Conservation (phyloP, 1,139 yeast genomes). For the Debaryomyces psychrophilus region DNA sequence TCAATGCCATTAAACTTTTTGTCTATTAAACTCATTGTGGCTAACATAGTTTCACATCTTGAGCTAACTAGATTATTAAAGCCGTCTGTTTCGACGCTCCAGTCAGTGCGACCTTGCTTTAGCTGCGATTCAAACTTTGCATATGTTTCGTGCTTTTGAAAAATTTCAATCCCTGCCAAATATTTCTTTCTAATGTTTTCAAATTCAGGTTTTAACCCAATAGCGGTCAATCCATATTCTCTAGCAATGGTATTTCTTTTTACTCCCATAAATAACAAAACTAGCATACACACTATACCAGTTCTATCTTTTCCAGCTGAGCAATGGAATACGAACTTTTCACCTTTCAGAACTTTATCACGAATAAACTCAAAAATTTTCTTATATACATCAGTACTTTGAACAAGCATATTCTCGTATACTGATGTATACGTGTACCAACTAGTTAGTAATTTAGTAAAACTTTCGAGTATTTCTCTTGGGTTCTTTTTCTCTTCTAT, state of each 20-base stretch:
- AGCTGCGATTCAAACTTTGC: constrained; percentile 27
- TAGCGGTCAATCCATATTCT: constrained; percentile 68
- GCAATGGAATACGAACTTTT: constrained; percentile 64
- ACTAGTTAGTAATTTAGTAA: constrained; percentile 57
- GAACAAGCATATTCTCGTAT: constrained; percentile 59
- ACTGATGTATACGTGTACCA: constrained; percentile 67
- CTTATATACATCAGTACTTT: constrained; percentile 50
- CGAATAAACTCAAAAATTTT: constrained; percentile 55
- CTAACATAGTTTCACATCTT: constrained; percentile 72
- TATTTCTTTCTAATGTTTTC: constrained; percentile 40
- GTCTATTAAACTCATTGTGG: constrained; percentile 55
- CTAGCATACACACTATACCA: constrained; percentile 71
- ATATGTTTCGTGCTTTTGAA: constrained; percentile 27
- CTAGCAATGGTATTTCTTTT: constrained; percentile 66
- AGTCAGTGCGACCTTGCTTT: constrained; percentile 39
- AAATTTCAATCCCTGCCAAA: constrained; percentile 29
- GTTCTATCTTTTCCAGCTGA: constrained; percentile 90
- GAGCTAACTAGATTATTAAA: constrained; percentile 64
- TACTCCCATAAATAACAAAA: constrained; percentile 65
- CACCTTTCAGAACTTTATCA: constrained; percentile 33
- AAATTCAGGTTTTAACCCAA: constrained; percentile 61
- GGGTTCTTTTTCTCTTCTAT: constrained; percentile 63
- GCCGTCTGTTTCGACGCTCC: constrained; percentile 51
- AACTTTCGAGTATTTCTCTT: constrained; percentile 60
- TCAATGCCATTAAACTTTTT: constrained; percentile 62